phyloP scores from a whole-genome alignment of 805 yeast genomes.

The Wickerhamomyces alni region DNA sequence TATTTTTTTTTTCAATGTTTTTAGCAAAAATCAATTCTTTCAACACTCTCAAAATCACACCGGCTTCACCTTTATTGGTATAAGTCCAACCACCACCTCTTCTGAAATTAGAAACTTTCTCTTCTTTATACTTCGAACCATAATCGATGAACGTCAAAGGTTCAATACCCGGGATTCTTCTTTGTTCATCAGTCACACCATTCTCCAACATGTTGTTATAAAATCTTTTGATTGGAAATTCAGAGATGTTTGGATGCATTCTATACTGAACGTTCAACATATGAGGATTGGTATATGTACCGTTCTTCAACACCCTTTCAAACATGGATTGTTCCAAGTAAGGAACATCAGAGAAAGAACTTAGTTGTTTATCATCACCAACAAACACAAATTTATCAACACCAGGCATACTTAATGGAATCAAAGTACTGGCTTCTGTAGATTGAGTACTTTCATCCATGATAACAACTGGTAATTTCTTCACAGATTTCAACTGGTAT shows the following conservation, averaged over 20 bases:
- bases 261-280: constrained; percentile 68
- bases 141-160: constrained; percentile 63
- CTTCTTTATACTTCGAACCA: constrained; percentile 39
- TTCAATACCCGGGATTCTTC: constrained; percentile 39
- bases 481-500: constrained; percentile 48
- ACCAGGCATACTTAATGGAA: constrained; percentile 65
- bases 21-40: constrained; percentile 49
- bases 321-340: constrained; percentile 60
- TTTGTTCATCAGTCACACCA: constrained; percentile 52
- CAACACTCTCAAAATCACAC: constrained; percentile 39
- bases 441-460: constrained; percentile 81
- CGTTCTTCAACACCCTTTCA: constrained; percentile 59
- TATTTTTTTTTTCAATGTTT: constrained; percentile 40
- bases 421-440: constrained; percentile 64
- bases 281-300: constrained; percentile 52
- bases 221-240: constrained; percentile 48
- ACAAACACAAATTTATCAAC: constrained; percentile 63
- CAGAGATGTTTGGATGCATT: constrained; percentile 61
- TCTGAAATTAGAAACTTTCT: constrained; percentile 39
- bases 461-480: constrained; percentile 64
- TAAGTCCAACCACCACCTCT: constrained; percentile 52
- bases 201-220: constrained; percentile 44
- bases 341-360: constrained; percentile 66
- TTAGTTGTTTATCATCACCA: constrained; percentile 72
- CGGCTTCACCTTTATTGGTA: constrained; percentile 48